Conservation (phyloP, 768 basidiomycete genomes). For the Tubosaeta sp. region DNA sequence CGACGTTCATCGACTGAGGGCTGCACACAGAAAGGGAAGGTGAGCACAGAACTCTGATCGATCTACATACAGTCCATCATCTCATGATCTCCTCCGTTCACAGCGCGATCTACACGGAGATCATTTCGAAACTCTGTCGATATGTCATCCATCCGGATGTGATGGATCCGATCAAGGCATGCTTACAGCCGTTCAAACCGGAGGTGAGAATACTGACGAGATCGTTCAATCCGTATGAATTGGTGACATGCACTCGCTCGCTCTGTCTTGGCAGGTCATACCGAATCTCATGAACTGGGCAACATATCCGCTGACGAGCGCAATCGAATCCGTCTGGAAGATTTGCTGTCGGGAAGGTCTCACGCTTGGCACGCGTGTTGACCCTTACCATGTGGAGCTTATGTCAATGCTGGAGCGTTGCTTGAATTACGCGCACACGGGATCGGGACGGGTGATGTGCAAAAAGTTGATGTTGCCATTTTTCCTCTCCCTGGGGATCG, state of each 20-base stretch:
- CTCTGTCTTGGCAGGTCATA: not conserved
- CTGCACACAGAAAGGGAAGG: too few relatives aligned
- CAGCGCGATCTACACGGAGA: not conserved
- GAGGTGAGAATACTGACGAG: not conserved
- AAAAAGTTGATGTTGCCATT: not conserved
- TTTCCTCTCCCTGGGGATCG: not conserved
- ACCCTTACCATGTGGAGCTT: not conserved
- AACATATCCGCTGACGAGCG: not conserved
- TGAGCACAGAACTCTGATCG: too few relatives aligned
- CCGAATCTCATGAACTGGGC: slow-evolving; percentile 5
- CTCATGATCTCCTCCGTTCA: not conserved
- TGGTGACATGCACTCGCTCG: too few relatives aligned
- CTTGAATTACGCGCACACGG: slow-evolving; percentile 5
- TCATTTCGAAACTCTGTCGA: not conserved
- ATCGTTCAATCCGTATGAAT: not conserved
- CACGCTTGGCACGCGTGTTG: too few relatives aligned
- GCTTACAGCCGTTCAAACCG: not conserved
- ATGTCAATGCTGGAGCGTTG: slow-evolving; percentile 5
- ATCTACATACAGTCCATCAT: not conserved
- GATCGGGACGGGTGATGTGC: not conserved
- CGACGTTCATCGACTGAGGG: not conserved
- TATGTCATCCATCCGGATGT: not conserved
- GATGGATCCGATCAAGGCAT: not conserved
- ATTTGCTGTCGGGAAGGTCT: not conserved
- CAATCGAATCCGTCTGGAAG: not conserved